Evolutionary conservation across 495 filamentous ascomycete species (phyloP).

Genomic region (Hyaloscypha hepaticicola): DNA sequence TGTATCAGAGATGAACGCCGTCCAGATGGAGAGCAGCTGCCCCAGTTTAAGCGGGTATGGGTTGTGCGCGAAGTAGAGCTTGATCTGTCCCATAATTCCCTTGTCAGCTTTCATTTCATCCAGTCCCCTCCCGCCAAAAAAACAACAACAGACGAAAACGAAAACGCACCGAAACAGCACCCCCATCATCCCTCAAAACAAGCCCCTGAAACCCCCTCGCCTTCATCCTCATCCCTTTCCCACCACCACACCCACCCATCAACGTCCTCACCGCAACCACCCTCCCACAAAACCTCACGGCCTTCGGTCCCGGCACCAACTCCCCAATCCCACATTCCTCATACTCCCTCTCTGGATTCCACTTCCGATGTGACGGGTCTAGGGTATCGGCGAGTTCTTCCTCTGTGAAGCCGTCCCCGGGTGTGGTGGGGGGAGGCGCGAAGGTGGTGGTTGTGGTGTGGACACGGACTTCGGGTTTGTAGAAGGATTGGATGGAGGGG

Average conservation of each 20-base stretch:
- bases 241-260: too few species aligned
- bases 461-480: constrained; percentile 24
- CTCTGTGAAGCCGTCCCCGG: constrained; percentile 52
- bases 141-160: neutral
- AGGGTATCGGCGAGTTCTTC: constrained; percentile 43
- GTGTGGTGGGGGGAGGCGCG: constrained; percentile 23
- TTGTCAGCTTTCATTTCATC: neutral
- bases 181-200: constrained; percentile 58
- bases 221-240: constrained; percentile 31
- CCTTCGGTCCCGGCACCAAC: constrained; percentile 50
- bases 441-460: constrained; percentile 9
- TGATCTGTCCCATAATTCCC: constrained; percentile 36
- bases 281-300: constrained; percentile 55
- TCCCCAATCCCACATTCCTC: constrained; percentile 47
- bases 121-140: neutral
- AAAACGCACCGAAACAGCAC: constrained; percentile 49
- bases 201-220: constrained; percentile 50
- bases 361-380: constrained; percentile 44
- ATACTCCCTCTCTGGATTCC: constrained; percentile 56
- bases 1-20: constrained; percentile 37
- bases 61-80: constrained; percentile 37
- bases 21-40: constrained; percentile 44
- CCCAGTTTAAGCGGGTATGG: constrained; percentile 41
- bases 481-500: constrained; percentile 52
- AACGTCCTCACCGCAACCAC: constrained; percentile 56